Evolutionary conservation across 768 basidiomycete genomes (phyloP).

Genomic region (Russula ochroleuca): DNA sequence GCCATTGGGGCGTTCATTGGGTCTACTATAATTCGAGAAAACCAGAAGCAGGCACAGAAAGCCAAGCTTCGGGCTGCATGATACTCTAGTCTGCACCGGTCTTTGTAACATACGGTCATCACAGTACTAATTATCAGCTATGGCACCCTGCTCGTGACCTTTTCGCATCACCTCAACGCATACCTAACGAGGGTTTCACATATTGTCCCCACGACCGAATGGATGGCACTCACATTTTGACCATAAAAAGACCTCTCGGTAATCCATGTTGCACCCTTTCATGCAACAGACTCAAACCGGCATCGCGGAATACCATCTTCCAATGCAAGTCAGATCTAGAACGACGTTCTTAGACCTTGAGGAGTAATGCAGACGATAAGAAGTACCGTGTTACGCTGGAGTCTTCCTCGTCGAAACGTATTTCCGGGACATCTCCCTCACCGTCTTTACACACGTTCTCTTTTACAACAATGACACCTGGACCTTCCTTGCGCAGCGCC

Average conservation of each 20-base stretch:
- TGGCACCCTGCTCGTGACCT: not conserved
- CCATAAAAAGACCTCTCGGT: slow-evolving; percentile 72
- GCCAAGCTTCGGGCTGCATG: slow-evolving; percentile 58
- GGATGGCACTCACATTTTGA: slow-evolving; percentile 66
- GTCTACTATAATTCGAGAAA: slow-evolving; percentile 69
- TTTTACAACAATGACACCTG: slow-evolving; percentile 79
- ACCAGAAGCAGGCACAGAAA: slow-evolving; percentile 59
- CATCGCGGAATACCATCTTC: slow-evolving; percentile 67
- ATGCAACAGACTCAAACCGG: slow-evolving; percentile 65
- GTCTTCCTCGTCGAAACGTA: slow-evolving; percentile 78
- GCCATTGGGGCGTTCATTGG: slow-evolving; percentile 80
- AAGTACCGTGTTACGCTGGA: slow-evolving; percentile 82
- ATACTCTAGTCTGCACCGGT: not conserved
- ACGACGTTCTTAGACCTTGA: slow-evolving; percentile 16
- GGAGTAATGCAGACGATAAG: slow-evolving; percentile 3
- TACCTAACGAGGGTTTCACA: slow-evolving; percentile 41
- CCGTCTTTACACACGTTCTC: slow-evolving; percentile 78
- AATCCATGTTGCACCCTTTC: slow-evolving; percentile 82
- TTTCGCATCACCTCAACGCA: slow-evolving; percentile 44
- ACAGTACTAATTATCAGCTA: not conserved
- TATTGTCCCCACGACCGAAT: not conserved
- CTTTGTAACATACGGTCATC: slow-evolving; percentile 2
- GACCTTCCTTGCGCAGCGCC: slow-evolving; percentile 49
- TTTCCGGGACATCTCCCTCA: slow-evolving; percentile 45
- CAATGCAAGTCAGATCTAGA: slow-evolving; percentile 78